phyloP scores from a whole-genome alignment of 192 early-diverging fungal species.

The Oehlia diaphana region DNA sequence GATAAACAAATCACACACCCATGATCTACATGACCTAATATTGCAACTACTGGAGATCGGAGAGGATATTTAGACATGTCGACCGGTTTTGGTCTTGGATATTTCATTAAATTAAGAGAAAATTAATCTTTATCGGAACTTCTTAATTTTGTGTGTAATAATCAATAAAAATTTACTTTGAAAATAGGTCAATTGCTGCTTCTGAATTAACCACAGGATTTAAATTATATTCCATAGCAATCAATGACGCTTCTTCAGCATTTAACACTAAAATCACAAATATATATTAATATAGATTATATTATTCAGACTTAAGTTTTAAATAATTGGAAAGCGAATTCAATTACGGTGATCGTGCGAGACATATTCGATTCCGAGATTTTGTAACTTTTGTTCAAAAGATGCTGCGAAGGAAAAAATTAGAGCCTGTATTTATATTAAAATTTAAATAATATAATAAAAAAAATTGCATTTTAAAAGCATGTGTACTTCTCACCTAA shows the following conservation, averaged over 20 bases:
- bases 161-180: conserved; percentile 43
- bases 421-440: background rate
- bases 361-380: conserved; percentile 80
- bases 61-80: conserved; percentile 73
- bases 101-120: conserved; percentile 25
- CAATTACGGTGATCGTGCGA: conserved; percentile 37
- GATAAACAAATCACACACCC: background rate
- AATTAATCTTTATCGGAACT: background rate
- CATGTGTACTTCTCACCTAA: conserved; percentile 45
- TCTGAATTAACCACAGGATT: conserved; percentile 69
- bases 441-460: conserved; percentile 10
- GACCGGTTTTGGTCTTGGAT: conserved; percentile 56
- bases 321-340: background rate
- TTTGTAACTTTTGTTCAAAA: conserved; percentile 69
- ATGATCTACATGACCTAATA: conserved; percentile 97
- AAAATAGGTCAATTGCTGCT: conserved; percentile 55
- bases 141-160: background rate
- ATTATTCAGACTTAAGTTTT: background rate
- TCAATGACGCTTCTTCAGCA: conserved; percentile 81
- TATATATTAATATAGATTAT: background rate
- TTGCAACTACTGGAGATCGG: conserved; percentile 92
- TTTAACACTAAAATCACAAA: conserved; percentile 57
- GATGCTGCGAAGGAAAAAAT: background rate
- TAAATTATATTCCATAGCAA: conserved; percentile 86
- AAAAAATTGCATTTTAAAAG: background rate